Percentiles rank a stretch among this genome's conserved stretches.
Evolutionary conservation across 305 asterid species (phyloP).

Genomic region (Withania somnifera): DNA sequence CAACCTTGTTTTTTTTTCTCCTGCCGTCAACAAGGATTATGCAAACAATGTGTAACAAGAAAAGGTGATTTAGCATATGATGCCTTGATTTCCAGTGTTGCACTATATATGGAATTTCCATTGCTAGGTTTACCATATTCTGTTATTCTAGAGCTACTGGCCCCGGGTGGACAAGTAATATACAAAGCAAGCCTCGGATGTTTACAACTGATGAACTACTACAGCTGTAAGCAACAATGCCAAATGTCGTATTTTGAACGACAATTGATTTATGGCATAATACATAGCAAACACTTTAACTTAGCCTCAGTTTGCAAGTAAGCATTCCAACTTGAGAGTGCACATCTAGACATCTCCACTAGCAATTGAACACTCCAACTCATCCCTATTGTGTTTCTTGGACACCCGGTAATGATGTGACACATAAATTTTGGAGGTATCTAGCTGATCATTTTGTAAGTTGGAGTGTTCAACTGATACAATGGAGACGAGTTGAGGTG

Average conservation of each 20-base stretch:
- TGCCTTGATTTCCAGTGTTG: background rate
- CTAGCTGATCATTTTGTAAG: too few species aligned
- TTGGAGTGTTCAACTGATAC: too few species aligned
- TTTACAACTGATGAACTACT: background rate
- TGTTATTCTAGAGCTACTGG: background rate
- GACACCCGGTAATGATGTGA: too few species aligned
- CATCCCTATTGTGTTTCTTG: too few species aligned
- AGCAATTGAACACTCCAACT: too few species aligned
- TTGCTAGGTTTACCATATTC: background rate
- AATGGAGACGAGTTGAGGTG: too few species aligned
- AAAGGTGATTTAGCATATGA: background rate
- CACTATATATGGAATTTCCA: background rate
- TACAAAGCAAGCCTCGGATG: background rate
- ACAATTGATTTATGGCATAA: too few species aligned
- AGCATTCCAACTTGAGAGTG: too few species aligned
- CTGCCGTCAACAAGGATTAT: background rate
- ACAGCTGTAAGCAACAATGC: background rate
- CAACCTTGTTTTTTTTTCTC: background rate
- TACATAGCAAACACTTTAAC: too few species aligned
- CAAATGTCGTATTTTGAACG: background rate
- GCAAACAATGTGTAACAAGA: background rate
- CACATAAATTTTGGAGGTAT: too few species aligned
- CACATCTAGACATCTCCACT: too few species aligned
- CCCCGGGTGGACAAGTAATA: background rate
- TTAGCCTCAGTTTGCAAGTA: too few species aligned